Evolutionary conservation across 352 stramenopile species (phyloP).

Genomic region (Thraustochytrium striatum): DNA sequence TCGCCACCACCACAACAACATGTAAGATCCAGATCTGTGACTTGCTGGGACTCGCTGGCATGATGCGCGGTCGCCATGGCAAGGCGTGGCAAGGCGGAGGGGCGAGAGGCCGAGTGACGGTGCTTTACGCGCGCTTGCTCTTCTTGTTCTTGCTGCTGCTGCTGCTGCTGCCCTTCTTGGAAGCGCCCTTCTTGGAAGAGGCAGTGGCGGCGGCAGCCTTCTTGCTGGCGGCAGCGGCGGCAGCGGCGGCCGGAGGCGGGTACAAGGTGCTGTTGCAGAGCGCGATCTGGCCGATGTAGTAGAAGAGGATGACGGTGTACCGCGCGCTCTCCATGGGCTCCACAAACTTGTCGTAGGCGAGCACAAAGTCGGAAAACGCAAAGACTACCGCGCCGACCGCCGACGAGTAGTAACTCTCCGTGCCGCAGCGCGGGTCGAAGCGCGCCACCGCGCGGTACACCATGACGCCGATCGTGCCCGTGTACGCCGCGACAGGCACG

Average conservation of each 20-base stretch:
- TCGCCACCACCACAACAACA: no score
- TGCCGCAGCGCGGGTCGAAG: neutral
- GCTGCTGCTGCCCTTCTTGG: no score
- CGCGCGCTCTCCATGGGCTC: neutral
- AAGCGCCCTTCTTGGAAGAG: neutral
- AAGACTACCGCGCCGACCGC: neutral
- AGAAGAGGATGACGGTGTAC: neutral
- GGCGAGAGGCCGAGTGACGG: no score
- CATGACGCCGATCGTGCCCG: neutral
- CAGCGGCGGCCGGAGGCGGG: neutral
- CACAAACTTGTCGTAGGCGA: conserved; percentile 11
- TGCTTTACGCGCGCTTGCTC: no score
- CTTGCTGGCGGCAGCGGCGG: neutral
- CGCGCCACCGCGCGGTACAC: conserved; percentile 9
- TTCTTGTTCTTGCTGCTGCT: no score
- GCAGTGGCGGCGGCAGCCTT: neutral
- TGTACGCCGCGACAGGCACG: neutral
- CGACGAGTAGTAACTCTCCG: neutral
- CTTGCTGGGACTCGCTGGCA: no score
- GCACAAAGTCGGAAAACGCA: neutral
- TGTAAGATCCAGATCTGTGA: no score
- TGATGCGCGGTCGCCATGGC: no score
- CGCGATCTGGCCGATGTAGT: conserved; percentile 25
- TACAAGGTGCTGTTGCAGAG: neutral
- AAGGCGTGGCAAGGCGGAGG: no score